phyloP scores from a whole-genome alignment of 345 rosid genomes.

The Syzygium jambos region DNA sequence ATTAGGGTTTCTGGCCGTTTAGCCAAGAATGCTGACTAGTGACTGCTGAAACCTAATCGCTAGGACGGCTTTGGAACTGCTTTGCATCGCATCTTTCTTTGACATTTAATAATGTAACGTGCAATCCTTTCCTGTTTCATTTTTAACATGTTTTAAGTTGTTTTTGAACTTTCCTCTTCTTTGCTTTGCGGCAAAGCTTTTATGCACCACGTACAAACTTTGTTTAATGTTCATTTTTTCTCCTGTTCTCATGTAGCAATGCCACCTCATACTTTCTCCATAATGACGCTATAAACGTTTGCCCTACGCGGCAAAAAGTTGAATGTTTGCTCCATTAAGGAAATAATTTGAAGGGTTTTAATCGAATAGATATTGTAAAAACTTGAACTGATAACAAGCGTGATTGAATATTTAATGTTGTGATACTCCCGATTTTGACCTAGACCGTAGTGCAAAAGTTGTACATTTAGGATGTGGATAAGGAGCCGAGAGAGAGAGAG shows the following conservation, averaged over 20 bases:
- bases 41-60: not conserved
- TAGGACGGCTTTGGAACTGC: not conserved
- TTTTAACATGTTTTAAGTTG: not conserved
- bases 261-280: not conserved
- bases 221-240: not conserved
- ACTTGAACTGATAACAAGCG: not conserved
- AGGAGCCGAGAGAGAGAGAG: not conserved
- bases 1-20: not conserved
- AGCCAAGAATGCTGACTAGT: not conserved
- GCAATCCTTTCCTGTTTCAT: not conserved
- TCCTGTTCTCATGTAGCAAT: not conserved
- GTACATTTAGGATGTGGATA: not conserved
- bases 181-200: not conserved
- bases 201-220: not conserved
- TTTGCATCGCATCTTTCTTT: not conserved
- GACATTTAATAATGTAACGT: not conserved
- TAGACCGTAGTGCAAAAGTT: not conserved
- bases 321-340: not conserved
- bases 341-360: not conserved
- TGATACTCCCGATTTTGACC: not conserved
- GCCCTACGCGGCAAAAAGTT: not conserved
- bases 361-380: not conserved
- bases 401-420: not conserved
- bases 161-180: not conserved
- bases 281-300: not conserved